Conservation (phyloP, 2,329 filamentous ascomycete genomes). For the Fusarium sp. region DNA sequence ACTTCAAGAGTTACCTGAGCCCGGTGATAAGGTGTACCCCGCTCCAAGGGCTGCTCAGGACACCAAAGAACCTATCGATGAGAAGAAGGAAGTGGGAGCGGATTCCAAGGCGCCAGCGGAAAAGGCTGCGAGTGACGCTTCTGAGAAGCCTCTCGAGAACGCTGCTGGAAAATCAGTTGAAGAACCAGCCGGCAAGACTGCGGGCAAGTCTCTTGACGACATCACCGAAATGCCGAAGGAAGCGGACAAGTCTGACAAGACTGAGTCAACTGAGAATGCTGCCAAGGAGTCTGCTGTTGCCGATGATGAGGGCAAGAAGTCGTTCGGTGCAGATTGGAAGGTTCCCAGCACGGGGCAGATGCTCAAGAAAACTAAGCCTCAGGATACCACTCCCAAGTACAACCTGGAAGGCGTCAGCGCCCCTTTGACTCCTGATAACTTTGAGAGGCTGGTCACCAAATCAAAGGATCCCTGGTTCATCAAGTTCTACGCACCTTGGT, state of each 20-base stretch:
- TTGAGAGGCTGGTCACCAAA: slow-evolving; percentile 87
- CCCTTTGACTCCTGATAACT: slow-evolving; percentile 84
- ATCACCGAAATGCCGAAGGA: slow-evolving; percentile 49
- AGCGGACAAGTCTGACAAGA: slow-evolving; percentile 45
- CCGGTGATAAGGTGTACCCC: slow-evolving; percentile 71
- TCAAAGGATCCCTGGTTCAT: slow-evolving; percentile 96
- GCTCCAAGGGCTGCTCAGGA: slow-evolving; percentile 36
- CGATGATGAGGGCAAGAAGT: slow-evolving; percentile 47
- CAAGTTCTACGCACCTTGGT: slow-evolving; percentile 99
- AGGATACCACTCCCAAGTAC: slow-evolving; percentile 68
- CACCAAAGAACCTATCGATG: slow-evolving; percentile 21
- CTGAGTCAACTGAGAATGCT: slow-evolving; percentile 46
- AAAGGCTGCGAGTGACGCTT: slow-evolving; percentile 31
- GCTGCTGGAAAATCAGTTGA: slow-evolving; percentile 33
- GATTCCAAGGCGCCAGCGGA: slow-evolving; percentile 56
- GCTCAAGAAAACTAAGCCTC: slow-evolving; percentile 58
- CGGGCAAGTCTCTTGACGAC: slow-evolving; percentile 39
- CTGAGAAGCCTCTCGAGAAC: slow-evolving; percentile 38
- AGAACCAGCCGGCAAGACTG: slow-evolving; percentile 40
- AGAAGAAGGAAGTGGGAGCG: slow-evolving; percentile 41
- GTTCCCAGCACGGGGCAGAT: slow-evolving; percentile 51
- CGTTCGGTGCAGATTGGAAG: slow-evolving; percentile 52
- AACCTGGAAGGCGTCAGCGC: slow-evolving; percentile 85
- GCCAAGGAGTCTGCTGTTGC: slow-evolving; percentile 45
- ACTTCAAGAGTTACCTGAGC: slow-evolving; percentile 77